These are phyloP conservation scores for Globisporangium polare DNA, from an alignment of 352 stramenopile species.

Conservation along the genomic window DNA sequence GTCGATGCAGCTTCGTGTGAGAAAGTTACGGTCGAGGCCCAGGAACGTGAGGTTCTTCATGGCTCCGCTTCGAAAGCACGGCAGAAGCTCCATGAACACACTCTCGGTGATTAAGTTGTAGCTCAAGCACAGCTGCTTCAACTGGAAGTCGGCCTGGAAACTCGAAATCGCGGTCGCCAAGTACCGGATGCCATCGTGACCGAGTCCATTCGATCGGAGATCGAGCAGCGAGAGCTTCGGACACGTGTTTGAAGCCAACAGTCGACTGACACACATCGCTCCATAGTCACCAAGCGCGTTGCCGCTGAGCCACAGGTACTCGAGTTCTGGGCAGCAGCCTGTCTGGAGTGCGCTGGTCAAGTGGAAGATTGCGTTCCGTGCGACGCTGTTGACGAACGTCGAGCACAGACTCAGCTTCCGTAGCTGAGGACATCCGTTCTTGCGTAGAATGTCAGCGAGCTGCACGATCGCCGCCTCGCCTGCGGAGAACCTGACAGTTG, in stretches of 20 bases:
- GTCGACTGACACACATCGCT: constrained; percentile 15
- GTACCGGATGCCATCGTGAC: constrained; percentile 20
- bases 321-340: constrained; percentile 12
- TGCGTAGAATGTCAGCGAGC: constrained; percentile 10
- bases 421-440: constrained; percentile 9
- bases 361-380: constrained; percentile 17
- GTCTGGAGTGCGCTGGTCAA: constrained; percentile 16
- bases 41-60: constrained; percentile 19
- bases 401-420: constrained; percentile 17
- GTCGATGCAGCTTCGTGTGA: constrained; percentile 16
- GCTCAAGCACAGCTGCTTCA: constrained; percentile 23
- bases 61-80: constrained; percentile 6
- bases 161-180: constrained; percentile 10
- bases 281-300: constrained; percentile 27
- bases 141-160: neutral
- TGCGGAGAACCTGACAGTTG: neutral
- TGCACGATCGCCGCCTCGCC: constrained; percentile 18
- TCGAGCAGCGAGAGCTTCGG: constrained; percentile 18
- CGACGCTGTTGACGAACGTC: constrained; percentile 22
- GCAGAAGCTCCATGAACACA: constrained; percentile 11
- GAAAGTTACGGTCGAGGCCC: constrained; percentile 27
- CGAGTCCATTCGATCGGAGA: constrained; percentile 26
- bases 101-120: constrained; percentile 22
- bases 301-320: constrained; percentile 19
- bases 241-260: constrained; percentile 8